Conservation (phyloP, 164 flowering plant species). For the Annona cherimola region DNA sequence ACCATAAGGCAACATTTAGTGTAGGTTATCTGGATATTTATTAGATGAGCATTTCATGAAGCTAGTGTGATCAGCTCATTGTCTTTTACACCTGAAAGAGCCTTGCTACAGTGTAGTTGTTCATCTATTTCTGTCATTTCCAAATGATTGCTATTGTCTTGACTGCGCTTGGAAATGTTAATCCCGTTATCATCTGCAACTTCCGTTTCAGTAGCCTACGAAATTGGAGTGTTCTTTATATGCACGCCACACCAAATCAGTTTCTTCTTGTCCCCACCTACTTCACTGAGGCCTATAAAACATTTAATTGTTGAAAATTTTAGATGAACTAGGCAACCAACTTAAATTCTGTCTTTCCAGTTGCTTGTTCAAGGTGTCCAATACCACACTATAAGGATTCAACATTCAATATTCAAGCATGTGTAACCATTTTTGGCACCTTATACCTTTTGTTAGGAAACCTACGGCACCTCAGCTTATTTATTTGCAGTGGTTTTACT, state of each 20-base stretch:
- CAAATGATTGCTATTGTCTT: background rate
- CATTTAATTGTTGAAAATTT: no score
- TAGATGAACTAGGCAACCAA: background rate
- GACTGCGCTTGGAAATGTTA: background rate
- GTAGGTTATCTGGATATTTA: background rate
- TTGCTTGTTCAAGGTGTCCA: background rate
- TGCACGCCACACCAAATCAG: no score
- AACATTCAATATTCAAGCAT: background rate
- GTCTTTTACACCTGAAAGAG: background rate
- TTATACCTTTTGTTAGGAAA: background rate
- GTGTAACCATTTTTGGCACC: no score
- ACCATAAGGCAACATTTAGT: background rate
- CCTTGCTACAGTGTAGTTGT: background rate
- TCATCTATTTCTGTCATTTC: background rate
- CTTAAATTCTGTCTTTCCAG: background rate
- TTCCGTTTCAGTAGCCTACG: no score
- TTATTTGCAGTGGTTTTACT: background rate
- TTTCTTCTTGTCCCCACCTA: no score
- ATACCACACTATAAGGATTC: background rate
- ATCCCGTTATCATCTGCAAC: background rate
- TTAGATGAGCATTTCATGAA: background rate
- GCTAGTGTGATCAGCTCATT: background rate
- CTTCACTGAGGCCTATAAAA: no score
- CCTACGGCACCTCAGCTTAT: background rate
- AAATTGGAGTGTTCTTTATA: no score